Evolutionary conservation across 805 yeast species (phyloP).

Genomic region (Huiozyma sinensis): DNA sequence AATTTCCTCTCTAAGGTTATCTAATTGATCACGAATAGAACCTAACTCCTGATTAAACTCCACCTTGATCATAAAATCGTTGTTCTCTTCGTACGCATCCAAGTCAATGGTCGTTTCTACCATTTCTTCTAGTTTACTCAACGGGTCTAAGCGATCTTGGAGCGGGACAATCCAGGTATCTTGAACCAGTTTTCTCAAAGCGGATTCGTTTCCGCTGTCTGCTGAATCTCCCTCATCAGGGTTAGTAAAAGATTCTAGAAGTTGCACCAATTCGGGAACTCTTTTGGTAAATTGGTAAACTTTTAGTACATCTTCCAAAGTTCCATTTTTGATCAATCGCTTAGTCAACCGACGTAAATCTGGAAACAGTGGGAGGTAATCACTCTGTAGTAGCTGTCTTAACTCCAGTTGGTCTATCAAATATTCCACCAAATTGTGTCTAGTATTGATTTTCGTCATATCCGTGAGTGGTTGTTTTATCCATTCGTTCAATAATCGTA

Average conservation of each 20-base stretch:
- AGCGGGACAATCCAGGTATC: slow-evolving; percentile 52
- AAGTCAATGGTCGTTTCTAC: slow-evolving; percentile 90
- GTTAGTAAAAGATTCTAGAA: slow-evolving; percentile 37
- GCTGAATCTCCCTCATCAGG: slow-evolving; percentile 14
- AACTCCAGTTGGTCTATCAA: slow-evolving; percentile 60
- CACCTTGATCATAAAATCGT: slow-evolving; percentile 73
- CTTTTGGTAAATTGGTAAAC: slow-evolving; percentile 68
- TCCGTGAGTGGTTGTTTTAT: slow-evolving; percentile 86
- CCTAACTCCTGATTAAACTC: slow-evolving; percentile 77
- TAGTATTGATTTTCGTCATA: slow-evolving; percentile 41
- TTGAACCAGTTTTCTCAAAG: slow-evolving; percentile 28
- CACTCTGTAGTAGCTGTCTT: slow-evolving; percentile 55
- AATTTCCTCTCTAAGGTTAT: slow-evolving; percentile 43
- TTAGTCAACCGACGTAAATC: slow-evolving; percentile 70
- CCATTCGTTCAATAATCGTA: slow-evolving; percentile 85
- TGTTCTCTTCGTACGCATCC: slow-evolving; percentile 63
- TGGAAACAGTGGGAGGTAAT: slow-evolving; percentile 63
- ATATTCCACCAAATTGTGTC: slow-evolving; percentile 69
- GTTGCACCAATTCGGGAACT: slow-evolving; percentile 56
- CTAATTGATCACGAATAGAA: slow-evolving; percentile 47
- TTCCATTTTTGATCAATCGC: slow-evolving; percentile 49
- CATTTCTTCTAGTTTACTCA: slow-evolving; percentile 66
- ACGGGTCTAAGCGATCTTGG: slow-evolving; percentile 35
- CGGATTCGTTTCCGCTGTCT: too few species aligned
- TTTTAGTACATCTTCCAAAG: slow-evolving; percentile 80